Evolutionary conservation across 108 stramenopile genomes (phyloP), one percentile per base, ranked within the genome.

Genomic region (Hondaea fermentalgiana): DNA sequence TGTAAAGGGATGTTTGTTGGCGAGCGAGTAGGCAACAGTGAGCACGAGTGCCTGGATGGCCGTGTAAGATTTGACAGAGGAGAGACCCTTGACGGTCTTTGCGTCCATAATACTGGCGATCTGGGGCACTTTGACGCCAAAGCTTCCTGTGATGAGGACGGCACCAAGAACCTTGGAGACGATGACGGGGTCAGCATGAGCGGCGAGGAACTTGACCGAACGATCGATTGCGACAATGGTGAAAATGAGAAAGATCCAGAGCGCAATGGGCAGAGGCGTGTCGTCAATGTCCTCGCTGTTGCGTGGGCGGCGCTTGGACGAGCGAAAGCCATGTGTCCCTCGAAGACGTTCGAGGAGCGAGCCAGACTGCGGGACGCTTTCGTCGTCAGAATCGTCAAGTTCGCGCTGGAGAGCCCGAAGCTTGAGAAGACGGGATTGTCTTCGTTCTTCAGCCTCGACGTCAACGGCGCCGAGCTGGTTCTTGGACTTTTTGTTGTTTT

Each of bases 41-140:
- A 83, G 51, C 12, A 53, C n/a, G 28, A 83, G 76, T 3, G 76
- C 19, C 5, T 25, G 49, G n/a, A 83, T 53, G 25, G 23, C 51
- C n/a, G 76, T 53, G 76, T 83, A 83, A 6, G 51, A 83, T 23
- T 83, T 83, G 6, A 53, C 25, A 6, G 76, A 6, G 10, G 49
- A 53, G 10, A 83, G 6, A 17, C 76, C 76, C 28, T 83, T 53
- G n/a, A 83, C 76, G 51, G 76, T 83, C 28, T 83, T 83, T 25
- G 49, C 51, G 16, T 83, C 49, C 10, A 83, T 4, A 3, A 83
- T 53, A 23, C 23, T 25, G 23, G 51, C 76, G 51, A 83, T 83
- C n/a, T 83, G 76, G 43, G 76, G 76, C 10, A 83, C 76, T 45
- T 83, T 83, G 12, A 83, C 76, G n/a, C 76, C 76, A 35, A 83